A percentile compares a stretch with the other conserved stretches of the same genome.
Conservation (phyloP, 768 basidiomycete genomes). For the Xerocomellus intermedius region DNA sequence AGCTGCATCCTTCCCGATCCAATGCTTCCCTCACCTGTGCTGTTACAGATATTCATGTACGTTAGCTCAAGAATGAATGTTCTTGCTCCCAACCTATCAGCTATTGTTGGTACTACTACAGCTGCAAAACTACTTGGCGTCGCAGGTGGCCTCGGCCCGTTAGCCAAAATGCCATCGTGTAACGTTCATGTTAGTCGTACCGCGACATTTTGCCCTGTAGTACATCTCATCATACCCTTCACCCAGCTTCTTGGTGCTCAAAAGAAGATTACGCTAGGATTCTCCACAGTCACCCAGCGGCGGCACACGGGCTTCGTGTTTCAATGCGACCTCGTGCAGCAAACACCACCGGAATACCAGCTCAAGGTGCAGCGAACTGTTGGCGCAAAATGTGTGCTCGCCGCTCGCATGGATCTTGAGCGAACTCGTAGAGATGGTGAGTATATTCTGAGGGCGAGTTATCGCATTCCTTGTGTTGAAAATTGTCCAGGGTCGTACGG, state of each 20-base stretch:
- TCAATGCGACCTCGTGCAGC: slow-evolving; percentile 85
- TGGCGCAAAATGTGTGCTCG: slow-evolving; percentile 86
- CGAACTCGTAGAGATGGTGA: slow-evolving; percentile 76
- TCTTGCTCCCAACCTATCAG: slow-evolving; percentile 96
- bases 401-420: slow-evolving; percentile 93
- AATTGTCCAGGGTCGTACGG: slow-evolving; percentile 68
- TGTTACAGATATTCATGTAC: slow-evolving; percentile 88
- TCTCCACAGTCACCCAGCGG: slow-evolving; percentile 82
- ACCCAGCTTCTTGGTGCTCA: slow-evolving; percentile 88
- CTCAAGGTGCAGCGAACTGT: slow-evolving; percentile 91
- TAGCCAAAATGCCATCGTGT: slow-evolving; percentile 93
- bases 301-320: slow-evolving; percentile 97
- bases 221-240: slow-evolving; percentile 1
- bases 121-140: slow-evolving; percentile 98
- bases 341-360: slow-evolving; percentile 85
- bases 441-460: slow-evolving; percentile 10
- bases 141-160: slow-evolving; percentile 86
- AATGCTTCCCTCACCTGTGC: slow-evolving; percentile 1
- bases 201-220: not conserved
- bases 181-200: slow-evolving; percentile 79
- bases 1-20: not conserved
- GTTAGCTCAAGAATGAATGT: slow-evolving; percentile 99
- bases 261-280: slow-evolving; percentile 88
- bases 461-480: not conserved
- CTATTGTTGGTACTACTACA: slow-evolving; percentile 97